Evolutionary conservation across 495 filamentous ascomycete genomes (phyloP).

Genomic region (Lentithecium fluviatile): DNA sequence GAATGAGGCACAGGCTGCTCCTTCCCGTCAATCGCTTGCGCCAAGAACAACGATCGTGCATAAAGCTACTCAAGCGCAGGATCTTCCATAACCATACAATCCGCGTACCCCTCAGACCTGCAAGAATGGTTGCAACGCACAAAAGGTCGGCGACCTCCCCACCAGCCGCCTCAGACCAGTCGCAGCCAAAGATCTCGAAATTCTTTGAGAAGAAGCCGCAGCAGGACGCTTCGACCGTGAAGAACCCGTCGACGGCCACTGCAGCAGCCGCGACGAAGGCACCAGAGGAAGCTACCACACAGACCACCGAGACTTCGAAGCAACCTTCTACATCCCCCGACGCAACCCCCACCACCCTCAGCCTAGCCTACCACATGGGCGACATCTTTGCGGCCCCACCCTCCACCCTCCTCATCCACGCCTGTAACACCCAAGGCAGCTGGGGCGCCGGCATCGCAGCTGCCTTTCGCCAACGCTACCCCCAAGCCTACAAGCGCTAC

Average conservation of each 20-base stretch:
- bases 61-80: too few species aligned
- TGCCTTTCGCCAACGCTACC: constrained; percentile 42
- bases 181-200: too few species aligned
- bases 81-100: too few species aligned
- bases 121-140: too few species aligned
- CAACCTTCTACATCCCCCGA: neutral
- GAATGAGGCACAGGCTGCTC: too few species aligned
- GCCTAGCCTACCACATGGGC: constrained; percentile 34
- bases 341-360: constrained; percentile 7
- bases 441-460: constrained; percentile 45
- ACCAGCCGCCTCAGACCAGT: too few species aligned
- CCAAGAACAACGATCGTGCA: too few species aligned
- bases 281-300: neutral
- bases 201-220: too few species aligned
- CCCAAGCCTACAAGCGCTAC: constrained; percentile 39
- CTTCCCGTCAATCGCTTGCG: too few species aligned
- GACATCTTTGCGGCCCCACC: constrained; percentile 44
- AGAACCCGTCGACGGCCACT: neutral
- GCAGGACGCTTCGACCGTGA: too few species aligned
- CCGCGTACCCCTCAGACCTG: too few species aligned
- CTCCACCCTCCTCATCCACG: constrained; percentile 44
- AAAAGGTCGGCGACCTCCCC: too few species aligned
- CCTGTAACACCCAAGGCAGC: constrained; percentile 42
- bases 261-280: neutral
- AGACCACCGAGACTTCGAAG: neutral